phyloP scores from a whole-genome alignment of 257 asterid species.

The Vinca minor region DNA sequence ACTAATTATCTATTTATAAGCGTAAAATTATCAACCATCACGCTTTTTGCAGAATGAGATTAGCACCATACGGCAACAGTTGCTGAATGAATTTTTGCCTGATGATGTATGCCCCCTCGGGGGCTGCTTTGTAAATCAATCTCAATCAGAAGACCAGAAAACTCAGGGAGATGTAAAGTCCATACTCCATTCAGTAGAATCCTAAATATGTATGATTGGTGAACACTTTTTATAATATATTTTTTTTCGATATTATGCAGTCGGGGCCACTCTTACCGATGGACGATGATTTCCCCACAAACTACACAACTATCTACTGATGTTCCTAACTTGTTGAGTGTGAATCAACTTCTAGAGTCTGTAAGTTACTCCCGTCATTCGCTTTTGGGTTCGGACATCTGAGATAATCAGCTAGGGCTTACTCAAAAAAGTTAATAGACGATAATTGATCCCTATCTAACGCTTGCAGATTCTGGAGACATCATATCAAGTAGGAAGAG shows the following conservation, averaged over 20 bases:
- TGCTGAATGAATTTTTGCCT: slow-evolving; percentile 60
- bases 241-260: slow-evolving; percentile 36
- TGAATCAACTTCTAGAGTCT: slow-evolving; percentile 85
- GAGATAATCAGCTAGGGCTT: too few species aligned
- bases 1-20: neutral
- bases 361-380: slow-evolving; percentile 42
- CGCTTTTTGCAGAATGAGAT: slow-evolving; percentile 46
- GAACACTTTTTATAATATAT: slow-evolving; percentile 4
- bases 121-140: slow-evolving; percentile 31
- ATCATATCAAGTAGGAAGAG: slow-evolving; percentile 22
- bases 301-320: slow-evolving; percentile 39
- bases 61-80: slow-evolving; percentile 40
- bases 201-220: neutral
- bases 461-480: slow-evolving; percentile 45
- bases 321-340: slow-evolving; percentile 60
- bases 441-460: neutral
- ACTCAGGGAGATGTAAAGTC: slow-evolving; percentile 32
- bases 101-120: slow-evolving; percentile 56
- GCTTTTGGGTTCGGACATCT: neutral
- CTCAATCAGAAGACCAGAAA: slow-evolving; percentile 26
- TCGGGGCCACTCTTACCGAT: slow-evolving; percentile 26
- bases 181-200: slow-evolving; percentile 30
- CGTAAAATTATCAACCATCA: neutral
- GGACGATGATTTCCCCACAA: slow-evolving; percentile 32
- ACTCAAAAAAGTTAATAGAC: too few species aligned